phyloP scores from a whole-genome alignment of 257 asterid genomes.

The Solanum bulbocastanum region DNA sequence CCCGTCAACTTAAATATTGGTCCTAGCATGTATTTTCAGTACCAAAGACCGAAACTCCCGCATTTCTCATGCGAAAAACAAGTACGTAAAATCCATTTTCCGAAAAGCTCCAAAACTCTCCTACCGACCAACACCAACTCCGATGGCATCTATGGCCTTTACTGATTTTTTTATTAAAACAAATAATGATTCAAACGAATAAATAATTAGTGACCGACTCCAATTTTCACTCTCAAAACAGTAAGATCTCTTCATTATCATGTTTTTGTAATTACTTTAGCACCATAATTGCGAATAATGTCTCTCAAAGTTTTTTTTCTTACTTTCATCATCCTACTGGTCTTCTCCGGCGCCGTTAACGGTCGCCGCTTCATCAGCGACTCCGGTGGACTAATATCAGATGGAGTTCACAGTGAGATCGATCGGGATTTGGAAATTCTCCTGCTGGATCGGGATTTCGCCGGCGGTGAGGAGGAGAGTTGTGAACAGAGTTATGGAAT shows the following conservation, averaged over 20 bases:
- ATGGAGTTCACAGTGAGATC: conserved; percentile 15
- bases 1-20: background rate
- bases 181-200: background rate
- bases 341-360: background rate
- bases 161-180: background rate
- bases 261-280: background rate
- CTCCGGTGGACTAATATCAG: conserved; percentile 43
- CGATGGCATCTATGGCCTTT: background rate
- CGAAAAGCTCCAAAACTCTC: background rate
- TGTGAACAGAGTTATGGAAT: conserved; percentile 88
- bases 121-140: background rate
- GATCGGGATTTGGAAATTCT: background rate
- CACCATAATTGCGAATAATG: background rate
- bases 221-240: background rate
- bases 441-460: conserved; percentile 12
- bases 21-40: background rate
- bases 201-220: background rate
- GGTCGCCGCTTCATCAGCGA: conserved; percentile 35
- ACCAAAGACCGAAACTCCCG: background rate
- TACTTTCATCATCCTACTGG: background rate
- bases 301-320: background rate
- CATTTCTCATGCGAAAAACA: background rate
- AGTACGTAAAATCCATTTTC: background rate
- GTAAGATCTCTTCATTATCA: background rate
- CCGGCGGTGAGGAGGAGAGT: conserved; percentile 26